These are phyloP conservation scores for Cercospora zeae-maydis DNA, from an alignment of 2,329 filamentous ascomycete species.

Conservation along the genomic window DNA sequence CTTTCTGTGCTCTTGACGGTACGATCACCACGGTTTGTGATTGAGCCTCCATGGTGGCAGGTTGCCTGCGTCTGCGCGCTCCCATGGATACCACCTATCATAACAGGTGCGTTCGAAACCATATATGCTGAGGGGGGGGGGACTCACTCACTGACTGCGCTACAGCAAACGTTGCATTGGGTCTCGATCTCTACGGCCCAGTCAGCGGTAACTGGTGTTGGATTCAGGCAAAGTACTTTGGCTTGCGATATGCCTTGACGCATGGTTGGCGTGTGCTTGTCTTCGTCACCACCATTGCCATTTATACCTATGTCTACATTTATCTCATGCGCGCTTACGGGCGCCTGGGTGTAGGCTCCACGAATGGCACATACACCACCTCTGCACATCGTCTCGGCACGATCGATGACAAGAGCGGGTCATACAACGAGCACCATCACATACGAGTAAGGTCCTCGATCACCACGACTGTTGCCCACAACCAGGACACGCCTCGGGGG, in stretches of 20 bases:
- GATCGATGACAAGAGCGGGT: neutral
- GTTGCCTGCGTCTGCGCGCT: constrained; percentile 36
- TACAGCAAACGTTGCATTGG: constrained; percentile 30
- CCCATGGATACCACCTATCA: constrained; percentile 43
- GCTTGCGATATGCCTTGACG: constrained; percentile 45
- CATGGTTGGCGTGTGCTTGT: constrained; percentile 48
- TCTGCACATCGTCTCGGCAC: neutral
- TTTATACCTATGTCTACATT: constrained; percentile 45
- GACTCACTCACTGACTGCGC: neutral
- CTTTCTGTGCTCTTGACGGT: constrained; percentile 45
- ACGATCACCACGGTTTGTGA: constrained; percentile 37
- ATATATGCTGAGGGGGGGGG: too few relatives aligned
- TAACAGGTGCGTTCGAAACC: constrained; percentile 33
- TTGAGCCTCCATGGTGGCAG: constrained; percentile 30
- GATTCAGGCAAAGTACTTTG: constrained; percentile 40
- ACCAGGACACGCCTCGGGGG: constrained; percentile 7
- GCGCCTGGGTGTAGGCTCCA: constrained; percentile 7
- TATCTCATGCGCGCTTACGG: constrained; percentile 32
- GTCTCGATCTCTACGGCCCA: constrained; percentile 35
- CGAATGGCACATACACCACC: constrained; percentile 1
- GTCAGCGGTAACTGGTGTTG: constrained; percentile 51
- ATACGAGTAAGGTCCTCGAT: constrained; percentile 13
- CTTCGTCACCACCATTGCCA: constrained; percentile 41
- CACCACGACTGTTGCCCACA: constrained; percentile 7
- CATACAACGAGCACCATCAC: neutral